Conservation (phyloP, 306 rosid genomes). For the Delonix regia region DNA sequence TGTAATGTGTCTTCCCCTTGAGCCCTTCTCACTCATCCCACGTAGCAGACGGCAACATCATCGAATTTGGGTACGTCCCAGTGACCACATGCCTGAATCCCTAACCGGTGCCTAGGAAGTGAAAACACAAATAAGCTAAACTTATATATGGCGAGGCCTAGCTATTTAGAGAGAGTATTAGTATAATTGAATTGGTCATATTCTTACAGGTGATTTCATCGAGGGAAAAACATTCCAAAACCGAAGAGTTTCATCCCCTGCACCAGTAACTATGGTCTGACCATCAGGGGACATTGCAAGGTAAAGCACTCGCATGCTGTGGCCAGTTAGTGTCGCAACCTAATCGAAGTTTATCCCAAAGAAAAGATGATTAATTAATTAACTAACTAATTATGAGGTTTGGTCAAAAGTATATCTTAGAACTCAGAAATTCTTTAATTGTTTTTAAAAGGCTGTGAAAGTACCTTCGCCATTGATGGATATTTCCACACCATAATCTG, state of each 20-base stretch:
- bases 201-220: constrained; percentile 78
- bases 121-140: constrained; percentile 4
- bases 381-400: not conserved
- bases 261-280: constrained; percentile 96
- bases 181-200: constrained; percentile 19
- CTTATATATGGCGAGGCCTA: not conserved
- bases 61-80: constrained; percentile 80
- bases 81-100: constrained; percentile 93
- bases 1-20: not conserved
- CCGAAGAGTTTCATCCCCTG: constrained; percentile 95
- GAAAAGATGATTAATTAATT: not conserved
- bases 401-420: no score
- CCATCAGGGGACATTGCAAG: constrained; percentile 99
- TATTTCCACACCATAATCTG: constrained; percentile 98
- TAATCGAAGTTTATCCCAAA: constrained; percentile 29
- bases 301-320: constrained; percentile 93
- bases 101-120: constrained; percentile 70
- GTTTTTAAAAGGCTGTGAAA: not conserved
- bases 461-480: constrained; percentile 88
- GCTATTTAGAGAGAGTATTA: not conserved
- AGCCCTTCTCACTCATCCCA: not conserved
- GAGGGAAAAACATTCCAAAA: constrained; percentile 97
- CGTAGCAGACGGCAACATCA: constrained; percentile 23
- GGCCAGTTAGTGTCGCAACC: constrained; percentile 99
- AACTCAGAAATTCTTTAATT: not conserved